Conservation (phyloP, 2,329 filamentous ascomycete species). For the Hirsutella rhossiliensis region DNA sequence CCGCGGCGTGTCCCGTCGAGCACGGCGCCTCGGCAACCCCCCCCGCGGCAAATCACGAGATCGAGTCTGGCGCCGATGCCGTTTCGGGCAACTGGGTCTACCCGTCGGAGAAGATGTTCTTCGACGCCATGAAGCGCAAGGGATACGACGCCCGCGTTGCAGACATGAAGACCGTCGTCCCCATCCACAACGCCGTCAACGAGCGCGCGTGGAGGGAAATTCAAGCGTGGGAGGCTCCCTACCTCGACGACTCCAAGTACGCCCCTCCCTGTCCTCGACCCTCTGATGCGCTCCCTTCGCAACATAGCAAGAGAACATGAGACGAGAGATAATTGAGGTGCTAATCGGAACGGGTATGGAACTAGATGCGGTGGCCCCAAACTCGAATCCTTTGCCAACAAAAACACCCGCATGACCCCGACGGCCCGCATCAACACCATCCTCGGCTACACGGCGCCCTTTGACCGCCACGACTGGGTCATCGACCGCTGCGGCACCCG, state of each 20-base stretch:
- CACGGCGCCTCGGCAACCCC: conserved; percentile 48
- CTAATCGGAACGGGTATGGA: conserved; percentile 1
- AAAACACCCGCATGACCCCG: conserved; percentile 59
- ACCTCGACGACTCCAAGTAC: conserved; percentile 42
- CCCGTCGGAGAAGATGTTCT: conserved; percentile 94
- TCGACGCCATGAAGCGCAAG: conserved; percentile 91
- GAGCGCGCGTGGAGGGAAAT: conserved; percentile 94
- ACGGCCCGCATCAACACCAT: conserved; percentile 71
- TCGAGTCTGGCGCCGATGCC: conserved; percentile 60
- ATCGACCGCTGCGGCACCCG: conserved; percentile 79
- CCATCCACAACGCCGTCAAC: conserved; percentile 97
- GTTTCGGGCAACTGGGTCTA: conserved; percentile 89
- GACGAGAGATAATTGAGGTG: not conserved
- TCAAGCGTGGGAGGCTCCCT: conserved; percentile 71
- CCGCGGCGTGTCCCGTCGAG: conserved; percentile 24
- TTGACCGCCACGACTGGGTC: conserved; percentile 96
- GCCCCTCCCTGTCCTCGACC: conserved; percentile 8
- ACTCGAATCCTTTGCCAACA: conserved; percentile 72
- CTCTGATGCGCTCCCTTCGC: not conserved
- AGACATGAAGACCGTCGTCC: conserved; percentile 87
- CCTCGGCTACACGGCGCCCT: conserved; percentile 81
- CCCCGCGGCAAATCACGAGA: conserved; percentile 56
- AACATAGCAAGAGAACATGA: not conserved
- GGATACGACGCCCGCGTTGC: conserved; percentile 56
- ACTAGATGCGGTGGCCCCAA: conserved; percentile 60